Percentiles rank a stretch among this genome's conserved stretches.
Conservation (phyloP, 1,284 basidiomycete species). For the Cryptococcus maquisensis region DNA sequence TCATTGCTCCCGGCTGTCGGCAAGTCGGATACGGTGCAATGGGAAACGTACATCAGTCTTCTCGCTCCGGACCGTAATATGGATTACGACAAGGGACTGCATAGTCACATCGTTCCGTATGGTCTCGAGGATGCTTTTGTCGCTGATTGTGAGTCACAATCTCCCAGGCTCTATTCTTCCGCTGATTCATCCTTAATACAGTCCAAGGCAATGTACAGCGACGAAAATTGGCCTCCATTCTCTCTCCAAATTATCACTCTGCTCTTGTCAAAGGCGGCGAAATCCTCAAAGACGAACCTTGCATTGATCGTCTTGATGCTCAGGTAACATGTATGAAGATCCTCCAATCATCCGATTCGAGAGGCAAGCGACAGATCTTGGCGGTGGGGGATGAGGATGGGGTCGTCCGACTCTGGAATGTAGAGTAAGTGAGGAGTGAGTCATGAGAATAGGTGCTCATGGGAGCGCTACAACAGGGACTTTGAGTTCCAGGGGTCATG, state of each 20-base stretch:
- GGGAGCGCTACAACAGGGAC: slow-evolving; percentile 14
- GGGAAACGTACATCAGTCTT: too few species aligned
- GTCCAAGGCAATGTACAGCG: slow-evolving; percentile 18
- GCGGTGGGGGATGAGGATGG: slow-evolving; percentile 47
- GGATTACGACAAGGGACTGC: background rate
- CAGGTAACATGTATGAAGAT: slow-evolving; percentile 28
- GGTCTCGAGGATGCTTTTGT: slow-evolving; percentile 12
- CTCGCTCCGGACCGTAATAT: background rate
- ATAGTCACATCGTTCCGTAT: slow-evolving; percentile 5
- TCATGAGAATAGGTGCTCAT: background rate
- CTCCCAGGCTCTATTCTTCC: background rate
- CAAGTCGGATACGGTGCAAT: too few species aligned
- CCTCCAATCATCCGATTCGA: slow-evolving; percentile 1
- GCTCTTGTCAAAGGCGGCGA: too few species aligned
- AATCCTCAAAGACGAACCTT: slow-evolving; percentile 8
- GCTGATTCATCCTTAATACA: slow-evolving; percentile 1
- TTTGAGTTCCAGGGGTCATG: slow-evolving; percentile 30
- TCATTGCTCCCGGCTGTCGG: too few species aligned
- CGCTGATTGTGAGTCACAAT: slow-evolving; percentile 15
- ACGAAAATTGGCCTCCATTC: slow-evolving; percentile 1
- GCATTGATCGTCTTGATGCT: slow-evolving; percentile 31
- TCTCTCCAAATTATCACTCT: too few species aligned
- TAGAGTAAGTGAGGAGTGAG: slow-evolving; percentile 17
- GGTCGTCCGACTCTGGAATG: slow-evolving; percentile 38
- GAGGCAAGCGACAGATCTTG: slow-evolving; percentile 15